These are phyloP conservation scores for Globisporangium mamillatum DNA, from an alignment of 352 stramenopile genomes.

Conservation along the genomic window DNA sequence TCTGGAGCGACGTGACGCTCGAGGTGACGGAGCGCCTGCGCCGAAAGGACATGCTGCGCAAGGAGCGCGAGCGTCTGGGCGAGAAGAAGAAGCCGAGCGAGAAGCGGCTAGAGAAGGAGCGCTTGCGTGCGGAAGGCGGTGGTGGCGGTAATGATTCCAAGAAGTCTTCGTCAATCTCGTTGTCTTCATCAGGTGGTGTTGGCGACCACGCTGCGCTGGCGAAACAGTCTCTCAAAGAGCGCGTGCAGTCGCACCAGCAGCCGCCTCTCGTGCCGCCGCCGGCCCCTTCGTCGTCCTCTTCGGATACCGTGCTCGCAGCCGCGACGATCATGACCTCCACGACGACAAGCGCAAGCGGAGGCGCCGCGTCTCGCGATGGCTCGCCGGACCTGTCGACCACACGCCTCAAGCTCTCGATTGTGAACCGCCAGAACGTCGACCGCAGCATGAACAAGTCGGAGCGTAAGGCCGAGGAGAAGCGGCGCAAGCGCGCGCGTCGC, in stretches of 20 bases:
- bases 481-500: constrained; percentile 60
- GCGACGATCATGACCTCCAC: constrained; percentile 6
- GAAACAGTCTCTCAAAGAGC: constrained; percentile 6
- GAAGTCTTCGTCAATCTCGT: constrained; percentile 15
- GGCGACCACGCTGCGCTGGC: not conserved
- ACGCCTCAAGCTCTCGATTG: constrained; percentile 63
- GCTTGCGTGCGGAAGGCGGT: constrained; percentile 19
- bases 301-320: constrained; percentile 7
- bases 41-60: constrained; percentile 65
- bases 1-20: constrained; percentile 78
- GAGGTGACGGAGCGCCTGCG: constrained; percentile 73
- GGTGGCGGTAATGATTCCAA: constrained; percentile 28
- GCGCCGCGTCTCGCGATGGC: constrained; percentile 9
- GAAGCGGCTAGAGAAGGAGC: constrained; percentile 23
- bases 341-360: not conserved
- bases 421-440: constrained; percentile 61
- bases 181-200: not conserved
- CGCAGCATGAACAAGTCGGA: constrained; percentile 83
- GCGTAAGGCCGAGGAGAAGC: constrained; percentile 83
- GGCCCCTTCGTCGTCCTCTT: not conserved
- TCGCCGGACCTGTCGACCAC: constrained; percentile 37
- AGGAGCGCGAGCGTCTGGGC: constrained; percentile 61
- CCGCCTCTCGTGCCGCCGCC: not conserved
- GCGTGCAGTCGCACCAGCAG: not conserved
- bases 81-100: constrained; percentile 53